Evolutionary conservation across 2,329 filamentous ascomycete species (phyloP).

Genomic region (Aureobasidium vineae): DNA sequence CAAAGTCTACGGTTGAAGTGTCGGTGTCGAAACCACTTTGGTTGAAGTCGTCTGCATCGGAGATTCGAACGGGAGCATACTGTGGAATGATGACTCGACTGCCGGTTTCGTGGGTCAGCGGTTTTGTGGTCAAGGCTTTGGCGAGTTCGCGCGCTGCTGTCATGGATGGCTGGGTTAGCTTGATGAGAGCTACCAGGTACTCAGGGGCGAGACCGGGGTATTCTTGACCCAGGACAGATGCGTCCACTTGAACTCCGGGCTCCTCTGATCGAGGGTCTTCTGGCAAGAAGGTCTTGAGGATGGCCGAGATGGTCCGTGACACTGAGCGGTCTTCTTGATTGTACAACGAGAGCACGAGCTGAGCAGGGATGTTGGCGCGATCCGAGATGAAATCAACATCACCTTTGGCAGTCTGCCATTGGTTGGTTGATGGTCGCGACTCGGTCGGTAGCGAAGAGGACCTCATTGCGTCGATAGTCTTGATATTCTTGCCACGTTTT

Average conservation of each 20-base stretch:
- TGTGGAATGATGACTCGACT: constrained; percentile 50
- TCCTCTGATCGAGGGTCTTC: constrained; percentile 46
- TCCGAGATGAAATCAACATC: constrained; percentile 60
- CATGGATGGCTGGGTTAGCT: constrained; percentile 57
- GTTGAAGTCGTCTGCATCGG: constrained; percentile 32
- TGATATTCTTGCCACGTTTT: constrained; percentile 41
- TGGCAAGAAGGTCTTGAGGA: constrained; percentile 43
- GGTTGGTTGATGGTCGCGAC: constrained; percentile 44
- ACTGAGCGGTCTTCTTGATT: constrained; percentile 58
- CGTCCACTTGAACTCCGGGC: constrained; percentile 48
- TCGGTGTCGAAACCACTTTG: not conserved
- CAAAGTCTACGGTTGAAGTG: constrained; percentile 11
- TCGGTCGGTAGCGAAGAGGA: constrained; percentile 33
- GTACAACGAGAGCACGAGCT: constrained; percentile 57
- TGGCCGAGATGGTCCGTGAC: constrained; percentile 53
- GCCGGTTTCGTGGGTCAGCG: constrained; percentile 36
- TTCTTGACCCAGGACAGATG: constrained; percentile 54
- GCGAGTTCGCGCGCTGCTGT: constrained; percentile 61
- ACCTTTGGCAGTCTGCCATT: constrained; percentile 57
- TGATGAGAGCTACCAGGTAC: constrained; percentile 55
- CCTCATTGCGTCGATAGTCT: constrained; percentile 35
- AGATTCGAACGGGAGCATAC: constrained; percentile 45
- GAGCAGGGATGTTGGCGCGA: constrained; percentile 49
- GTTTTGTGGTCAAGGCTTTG: constrained; percentile 49
- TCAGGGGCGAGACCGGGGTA: constrained; percentile 53